phyloP scores from a whole-genome alignment of 2,329 filamentous ascomycete genomes.

The Blumeria graminis region DNA sequence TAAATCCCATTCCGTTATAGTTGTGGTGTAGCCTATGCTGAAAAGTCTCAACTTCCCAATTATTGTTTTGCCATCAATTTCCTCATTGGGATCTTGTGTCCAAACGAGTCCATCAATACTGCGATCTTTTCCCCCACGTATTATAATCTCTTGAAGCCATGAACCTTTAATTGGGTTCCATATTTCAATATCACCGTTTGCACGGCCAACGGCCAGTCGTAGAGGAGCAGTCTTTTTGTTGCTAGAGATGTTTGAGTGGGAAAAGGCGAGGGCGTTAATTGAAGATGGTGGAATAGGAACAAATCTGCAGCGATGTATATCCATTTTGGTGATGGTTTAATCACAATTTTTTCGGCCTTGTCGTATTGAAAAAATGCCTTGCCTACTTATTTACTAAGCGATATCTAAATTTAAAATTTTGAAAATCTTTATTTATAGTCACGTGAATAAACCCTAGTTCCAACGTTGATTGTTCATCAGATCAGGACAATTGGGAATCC shows the following conservation, averaged over 20 bases:
- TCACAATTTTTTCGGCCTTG: no score
- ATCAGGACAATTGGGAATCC: no score
- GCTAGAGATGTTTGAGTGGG: conserved; percentile 37
- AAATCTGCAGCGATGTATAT: conserved; percentile 92
- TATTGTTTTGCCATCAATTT: conserved; percentile 33
- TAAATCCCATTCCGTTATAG: conserved; percentile 88
- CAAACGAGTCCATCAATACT: conserved; percentile 81
- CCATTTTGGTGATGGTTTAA: conserved; percentile 30
- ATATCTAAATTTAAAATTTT: no score
- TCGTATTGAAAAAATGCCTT: no score
- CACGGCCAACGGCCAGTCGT: conserved; percentile 68
- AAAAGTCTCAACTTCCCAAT: conserved; percentile 66
- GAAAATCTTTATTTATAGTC: no score
- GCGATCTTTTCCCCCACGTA: conserved; percentile 60
- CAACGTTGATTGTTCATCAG: no score
- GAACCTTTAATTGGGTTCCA: conserved; percentile 60
- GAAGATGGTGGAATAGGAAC: conserved; percentile 75
- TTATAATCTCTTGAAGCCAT: conserved; percentile 78
- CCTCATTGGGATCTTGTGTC: conserved; percentile 64
- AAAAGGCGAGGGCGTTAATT: conserved; percentile 89
- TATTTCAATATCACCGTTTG: conserved; percentile 91
- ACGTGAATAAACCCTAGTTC: no score
- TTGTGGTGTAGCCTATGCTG: conserved; percentile 83
- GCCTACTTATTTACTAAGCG: no score
- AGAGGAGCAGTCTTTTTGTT: conserved; percentile 31